Percentiles rank a stretch among this genome's conserved stretches.
phyloP scores from a whole-genome alignment of 345 rosid species.

The Acer yangbiense region DNA sequence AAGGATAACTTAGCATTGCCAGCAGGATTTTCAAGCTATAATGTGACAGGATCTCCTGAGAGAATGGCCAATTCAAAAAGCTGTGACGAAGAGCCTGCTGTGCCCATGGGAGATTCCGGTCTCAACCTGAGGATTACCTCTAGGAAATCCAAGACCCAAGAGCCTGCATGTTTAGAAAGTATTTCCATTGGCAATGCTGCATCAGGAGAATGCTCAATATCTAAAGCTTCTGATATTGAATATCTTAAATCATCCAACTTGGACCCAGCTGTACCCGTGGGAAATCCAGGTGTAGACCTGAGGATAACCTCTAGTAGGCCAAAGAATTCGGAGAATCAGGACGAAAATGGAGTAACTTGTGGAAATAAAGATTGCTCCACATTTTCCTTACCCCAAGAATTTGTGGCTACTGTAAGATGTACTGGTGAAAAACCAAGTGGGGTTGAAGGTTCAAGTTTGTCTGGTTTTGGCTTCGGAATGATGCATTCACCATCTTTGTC shows the following conservation, averaged over 20 bases:
- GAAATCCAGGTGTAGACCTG: not conserved
- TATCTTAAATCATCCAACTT: not conserved
- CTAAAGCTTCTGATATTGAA: not conserved
- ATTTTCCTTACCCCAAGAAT: not conserved
- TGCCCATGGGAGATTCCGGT: not conserved
- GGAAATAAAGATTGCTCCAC: not conserved
- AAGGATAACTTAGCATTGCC: conserved; percentile 5
- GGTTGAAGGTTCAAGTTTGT: conserved; percentile 7
- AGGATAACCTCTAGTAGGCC: not conserved
- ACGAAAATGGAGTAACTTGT: conserved; percentile 11
- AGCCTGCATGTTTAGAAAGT: conserved; percentile 14
- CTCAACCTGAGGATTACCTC: not conserved
- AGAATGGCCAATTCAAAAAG: conserved; percentile 6
- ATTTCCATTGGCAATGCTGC: not conserved
- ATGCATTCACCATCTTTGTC: not conserved
- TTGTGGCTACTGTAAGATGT: not conserved
- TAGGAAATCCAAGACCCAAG: conserved; percentile 7
- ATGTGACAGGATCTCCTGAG: conserved; percentile 22
- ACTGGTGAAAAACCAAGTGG: not conserved
- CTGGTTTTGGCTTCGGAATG: not conserved
- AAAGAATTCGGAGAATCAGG: not conserved
- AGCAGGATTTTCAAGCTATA: conserved; percentile 10
- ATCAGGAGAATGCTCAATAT: not conserved
- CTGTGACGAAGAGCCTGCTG: not conserved
- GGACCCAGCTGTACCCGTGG: not conserved